A percentile compares a stretch with the other conserved stretches of the same genome.
Evolutionary conservation across 1,139 yeast species (phyloP).

Genomic region (Entelexis sorbosivorans): DNA sequence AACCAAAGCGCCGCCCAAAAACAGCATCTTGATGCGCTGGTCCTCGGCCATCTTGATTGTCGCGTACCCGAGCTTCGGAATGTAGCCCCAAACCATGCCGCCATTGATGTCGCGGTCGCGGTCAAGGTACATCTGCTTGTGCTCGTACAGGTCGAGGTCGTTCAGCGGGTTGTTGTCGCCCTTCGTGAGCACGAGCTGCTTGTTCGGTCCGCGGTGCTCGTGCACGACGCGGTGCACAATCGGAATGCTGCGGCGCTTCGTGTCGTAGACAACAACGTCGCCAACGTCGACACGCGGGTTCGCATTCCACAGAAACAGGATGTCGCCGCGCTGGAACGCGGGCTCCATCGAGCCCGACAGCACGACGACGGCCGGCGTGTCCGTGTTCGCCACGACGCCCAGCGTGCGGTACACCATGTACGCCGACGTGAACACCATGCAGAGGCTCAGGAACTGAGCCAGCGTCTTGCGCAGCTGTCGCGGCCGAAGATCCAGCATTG

Average conservation of each 20-base stretch:
- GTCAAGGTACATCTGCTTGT: constrained; percentile 63
- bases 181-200: constrained; percentile 75
- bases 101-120: constrained; percentile 74
- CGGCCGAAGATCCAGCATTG: constrained; percentile 17
- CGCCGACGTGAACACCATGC: constrained; percentile 76
- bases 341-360: constrained; percentile 99
- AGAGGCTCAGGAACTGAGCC: constrained; percentile 53
- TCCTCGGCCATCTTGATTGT: constrained; percentile 91
- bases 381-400: constrained; percentile 65
- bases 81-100: constrained; percentile 67
- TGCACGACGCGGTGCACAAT: constrained; percentile 91
- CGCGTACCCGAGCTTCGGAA: constrained; percentile 86
- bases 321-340: constrained; percentile 96
- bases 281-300: constrained; percentile 62
- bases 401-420: constrained; percentile 86
- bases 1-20: constrained; percentile 58
- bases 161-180: constrained; percentile 95
- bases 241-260: constrained; percentile 71
- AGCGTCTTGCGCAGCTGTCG: constrained; percentile 26
- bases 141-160: constrained; percentile 75
- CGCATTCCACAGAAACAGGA: constrained; percentile 82
- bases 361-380: constrained; percentile 93
- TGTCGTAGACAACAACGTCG: constrained; percentile 93
- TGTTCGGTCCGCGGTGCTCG: constrained; percentile 46
- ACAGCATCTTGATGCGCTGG: constrained; percentile 57